Conservation (phyloP, 2,329 filamentous ascomycete genomes). For the Cercospora brassicicola region DNA sequence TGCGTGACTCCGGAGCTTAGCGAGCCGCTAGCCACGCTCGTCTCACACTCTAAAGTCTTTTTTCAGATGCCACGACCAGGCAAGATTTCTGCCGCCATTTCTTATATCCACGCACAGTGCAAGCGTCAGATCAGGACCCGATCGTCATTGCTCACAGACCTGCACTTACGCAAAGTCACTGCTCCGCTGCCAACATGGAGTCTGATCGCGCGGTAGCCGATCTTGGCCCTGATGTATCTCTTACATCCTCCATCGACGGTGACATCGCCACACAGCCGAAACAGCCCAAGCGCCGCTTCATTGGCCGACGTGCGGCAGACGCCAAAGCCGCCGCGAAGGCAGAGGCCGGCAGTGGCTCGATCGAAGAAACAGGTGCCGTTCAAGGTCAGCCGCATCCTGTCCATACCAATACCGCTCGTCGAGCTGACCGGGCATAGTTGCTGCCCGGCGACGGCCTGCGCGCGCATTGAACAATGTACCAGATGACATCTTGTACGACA, state of each 20-base stretch:
- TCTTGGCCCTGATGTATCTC: constrained; percentile 59
- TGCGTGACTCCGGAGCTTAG: constrained; percentile 5
- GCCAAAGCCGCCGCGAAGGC: constrained; percentile 56
- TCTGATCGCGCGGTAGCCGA: constrained; percentile 71
- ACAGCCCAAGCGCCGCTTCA: constrained; percentile 88
- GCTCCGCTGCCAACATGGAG: constrained; percentile 60
- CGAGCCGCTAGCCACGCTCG: background rate
- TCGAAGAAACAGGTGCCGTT: constrained; percentile 65
- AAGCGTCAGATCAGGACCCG: background rate
- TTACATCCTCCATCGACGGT: constrained; percentile 51
- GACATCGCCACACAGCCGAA: constrained; percentile 53
- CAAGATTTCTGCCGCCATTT: background rate
- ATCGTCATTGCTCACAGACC: background rate
- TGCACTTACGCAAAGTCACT: background rate
- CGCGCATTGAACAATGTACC: constrained; percentile 90
- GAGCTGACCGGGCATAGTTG: constrained; percentile 52
- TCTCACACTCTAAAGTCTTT: background rate
- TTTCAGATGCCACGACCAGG: background rate
- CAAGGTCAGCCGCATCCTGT: constrained; percentile 55
- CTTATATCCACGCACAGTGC: background rate
- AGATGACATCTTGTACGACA: constrained; percentile 78
- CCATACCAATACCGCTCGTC: background rate
- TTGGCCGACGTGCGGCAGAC: constrained; percentile 74
- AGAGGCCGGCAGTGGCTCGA: constrained; percentile 32
- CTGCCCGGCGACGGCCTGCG: constrained; percentile 69